A percentile compares a stretch with the other conserved stretches of the same genome.
Evolutionary conservation across 805 yeast species (phyloP).

Genomic region (Teunomyces cretensis): DNA sequence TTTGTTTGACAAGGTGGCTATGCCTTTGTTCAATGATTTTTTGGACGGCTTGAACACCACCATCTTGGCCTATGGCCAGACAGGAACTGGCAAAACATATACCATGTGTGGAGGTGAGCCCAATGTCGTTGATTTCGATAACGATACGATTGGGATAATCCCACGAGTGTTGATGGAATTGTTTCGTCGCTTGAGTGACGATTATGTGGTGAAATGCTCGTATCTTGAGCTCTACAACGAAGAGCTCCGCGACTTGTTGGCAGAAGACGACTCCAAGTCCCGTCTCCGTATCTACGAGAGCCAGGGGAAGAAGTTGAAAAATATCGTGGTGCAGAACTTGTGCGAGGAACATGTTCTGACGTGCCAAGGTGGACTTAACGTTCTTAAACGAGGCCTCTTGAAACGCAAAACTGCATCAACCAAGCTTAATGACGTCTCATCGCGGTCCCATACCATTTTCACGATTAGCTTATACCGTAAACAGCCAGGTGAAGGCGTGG

Average conservation of each 20-base stretch:
- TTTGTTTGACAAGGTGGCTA: conserved; percentile 67
- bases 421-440: conserved; percentile 68
- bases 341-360: conserved; percentile 58
- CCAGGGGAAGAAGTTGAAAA: conserved; percentile 2
- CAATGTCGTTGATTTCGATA: conserved; percentile 7
- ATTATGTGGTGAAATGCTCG: conserved; percentile 70
- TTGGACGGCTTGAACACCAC: conserved; percentile 65
- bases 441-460: conserved; percentile 77
- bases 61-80: conserved; percentile 76
- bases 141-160: conserved; percentile 58
- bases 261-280: conserved; percentile 36
- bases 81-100: conserved; percentile 87
- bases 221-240: conserved; percentile 88
- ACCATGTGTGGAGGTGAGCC: conserved; percentile 54
- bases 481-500: conserved; percentile 24
- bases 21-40: conserved; percentile 71
- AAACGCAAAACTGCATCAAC: conserved; percentile 70
- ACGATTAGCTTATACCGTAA: conserved; percentile 57
- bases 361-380: conserved; percentile 55
- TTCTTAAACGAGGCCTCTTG: conserved; percentile 56
- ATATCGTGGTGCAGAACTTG: conserved; percentile 59
- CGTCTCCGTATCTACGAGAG: conserved; percentile 41
- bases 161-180: conserved; percentile 48
- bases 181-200: conserved; percentile 51
- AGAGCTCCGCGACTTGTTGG: conserved; percentile 71